Base-by-base conservation (phyloP, 225 moss, liverwort and hornwort genomes). In the Rhytidiadelphus loreus region DNA sequence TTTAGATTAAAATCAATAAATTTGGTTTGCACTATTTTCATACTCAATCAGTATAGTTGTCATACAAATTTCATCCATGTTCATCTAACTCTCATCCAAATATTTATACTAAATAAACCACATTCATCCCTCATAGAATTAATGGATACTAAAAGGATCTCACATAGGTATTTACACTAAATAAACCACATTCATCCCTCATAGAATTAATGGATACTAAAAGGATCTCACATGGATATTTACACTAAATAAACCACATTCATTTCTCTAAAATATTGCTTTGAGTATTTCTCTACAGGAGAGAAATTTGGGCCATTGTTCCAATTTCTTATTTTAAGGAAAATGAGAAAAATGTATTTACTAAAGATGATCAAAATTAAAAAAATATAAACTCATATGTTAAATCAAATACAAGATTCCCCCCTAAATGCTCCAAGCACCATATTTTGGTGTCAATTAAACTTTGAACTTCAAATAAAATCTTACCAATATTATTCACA, bases 381-480 rank as follows among this genome's bases (percentile, higher is more conserved):
- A 24, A n/a, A 74, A 19, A 30, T 32, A 12, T 7, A 48, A 12
- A 32, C 32, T 12, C 1, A 12, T 74, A 48, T 4, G 2, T 48
- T 0, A 15, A 46, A 74, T 48, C 0, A 48, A 1, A 32, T 7
- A 48, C 7, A 12, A 50, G 32, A 48, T 20, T 26, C 7, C 4
- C 4, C 7, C 12, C 3, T 3, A 32, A 50, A 50, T 50, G 75
- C 0, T 5, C 1, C 20, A 52, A 30, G 8, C 3, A 52, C 3
- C 0, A 33, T 33, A 33, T 52, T 50, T 75, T 13, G 5, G 8
- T 21, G 4, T 50, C 2, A 1, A 12, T 0, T 5, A 33, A 35
- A 52, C 13, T 20, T 50, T 30, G 18, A 73, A 29, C 1, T 19
- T 48, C 21, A 52, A 35, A 75, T 33, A 26, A 33, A 21, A 33